Evolutionary conservation across 805 yeast species (phyloP), one percentile per base, ranked within the genome.

Genomic region (Candida loeiensis): DNA sequence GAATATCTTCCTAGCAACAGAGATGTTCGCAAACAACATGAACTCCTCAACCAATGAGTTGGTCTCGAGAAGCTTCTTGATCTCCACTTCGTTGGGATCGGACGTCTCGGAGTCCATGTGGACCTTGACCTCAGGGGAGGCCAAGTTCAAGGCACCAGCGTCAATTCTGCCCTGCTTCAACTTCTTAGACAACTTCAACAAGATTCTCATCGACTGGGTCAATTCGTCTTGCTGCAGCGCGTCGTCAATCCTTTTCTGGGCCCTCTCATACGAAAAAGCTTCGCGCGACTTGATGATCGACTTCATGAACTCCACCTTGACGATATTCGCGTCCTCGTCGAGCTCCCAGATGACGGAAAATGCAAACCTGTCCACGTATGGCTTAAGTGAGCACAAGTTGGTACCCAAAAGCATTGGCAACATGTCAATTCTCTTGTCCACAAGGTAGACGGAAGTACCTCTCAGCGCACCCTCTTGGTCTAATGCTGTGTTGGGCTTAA

Each of bases 381-480:
- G 97, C 56, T 85, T 85, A 56, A 93, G 74, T 4, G 99, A 93
- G 71, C 99, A 93, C 53, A 93, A 67, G 59, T 93, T 93, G 3
- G 99, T 93, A 59, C 99, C 98, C 42, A 93, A 73, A 34, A 93
- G 65, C 82, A 85, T 80, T 4, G 99, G 99, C 47, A 93, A 72
- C 99, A 93, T 93, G 73, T 93, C 99, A 52, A 93, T 93, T 74
- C 99, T 85, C 64, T 93, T 91, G 60, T 93, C 99, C 11, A 93
- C 99, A 41, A 93, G 71, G 63, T 93, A 93, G 2, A 93, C 97
- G 4, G 99, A 90, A 0, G 99, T 93, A 54, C 97, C 98, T 64
- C 99, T 79, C 1, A 95, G 76, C 0, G 98, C 95, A 63, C 97
- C 99, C 65, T 93, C 99, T 33, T 79, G 83, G 59, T 93, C 99